Base-by-base conservation (phyloP, 768 basidiomycete genomes). In the Suillus ampliporus region DNA sequence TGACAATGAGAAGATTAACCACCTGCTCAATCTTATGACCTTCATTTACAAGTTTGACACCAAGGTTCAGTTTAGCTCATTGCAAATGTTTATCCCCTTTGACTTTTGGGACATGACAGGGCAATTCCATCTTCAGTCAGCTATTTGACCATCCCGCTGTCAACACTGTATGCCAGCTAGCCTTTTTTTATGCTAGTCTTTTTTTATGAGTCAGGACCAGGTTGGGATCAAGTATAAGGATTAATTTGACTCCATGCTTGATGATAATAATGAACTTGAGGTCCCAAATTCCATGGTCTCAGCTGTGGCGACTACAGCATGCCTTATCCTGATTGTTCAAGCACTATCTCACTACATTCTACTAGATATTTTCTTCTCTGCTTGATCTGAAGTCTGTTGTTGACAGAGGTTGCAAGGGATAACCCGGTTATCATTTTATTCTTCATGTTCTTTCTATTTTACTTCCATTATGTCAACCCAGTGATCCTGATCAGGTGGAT, bases 61-160 rank as follows among this genome's bases (percentile, higher is more conserved):
- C 15, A 41, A 41, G 41, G 41, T 41, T 41, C 19, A 8, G 17
- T 41, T 41, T 41, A 41, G 41, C 8, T 41, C 19, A 19, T 41
- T 8, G 19, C 6, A 41, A 7, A 41, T 41, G 41, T 41, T 41
- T 19, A 41, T 19, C 6, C 6, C 14, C 7, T 19, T 41, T 41
- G 41, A 41, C 41, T 41, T 41, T 41, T 41, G 41, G 41, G 41
- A 41, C 41, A 41, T 8, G 11, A 13, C 48, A 61, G 60, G 50
- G 50, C 21, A 40, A 61, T 17, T 10, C 48, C 9, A 43, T 51
- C 35, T 13, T 26, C 3, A 34, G 35, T 38, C n/a, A 52, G 37
- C 60, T 50, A 17, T 61, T 40, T 47, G 15, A 31, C 28, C 60
- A 61, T 28, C 60, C 60, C 9, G 50, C 60, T 15, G n/a, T 61